Evolutionary conservation across 2,329 filamentous ascomycete genomes (phyloP), one percentile per base, ranked within the genome.

Genomic region (Fusarium robinianum): DNA sequence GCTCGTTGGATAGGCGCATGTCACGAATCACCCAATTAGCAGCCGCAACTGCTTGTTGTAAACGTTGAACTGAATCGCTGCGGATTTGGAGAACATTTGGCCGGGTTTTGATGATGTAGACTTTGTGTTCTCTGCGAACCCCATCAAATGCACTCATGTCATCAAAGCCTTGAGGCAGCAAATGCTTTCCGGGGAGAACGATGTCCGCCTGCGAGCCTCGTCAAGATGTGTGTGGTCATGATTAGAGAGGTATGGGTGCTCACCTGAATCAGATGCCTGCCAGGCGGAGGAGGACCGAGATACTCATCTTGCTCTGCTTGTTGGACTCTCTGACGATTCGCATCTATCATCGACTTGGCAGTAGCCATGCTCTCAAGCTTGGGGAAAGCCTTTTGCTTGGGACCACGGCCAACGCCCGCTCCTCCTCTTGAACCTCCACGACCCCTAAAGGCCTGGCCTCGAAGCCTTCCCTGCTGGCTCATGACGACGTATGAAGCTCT

Each of bases 1-100:
- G 49, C 10, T 64, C 55, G 5, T 57, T 60, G 2, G 54, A 59
- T 4, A 65, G 40, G 5, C 65, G 59, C 51, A 68, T 55, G n/a
- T 69, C 60, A 10, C 66, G 60, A 9, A 71, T 57, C 5, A 32
- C 42, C 60, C 57, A 61, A 41, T 68, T 68, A 6, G 68, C 41
- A 1, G 57, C 63, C 5, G 44, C 17, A 1, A 68, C 25, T 7
- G 61, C 67, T 17, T 62, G 29, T 15, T 58, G 60, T 5, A 71
- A 48, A 4, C 50, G 41, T 5, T 32, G n/a, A 14, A 61, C 53
- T 3, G 50, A 50, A 5, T 57, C 47, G 15, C 63, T 53, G 26
- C 37, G 44, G 16, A 70, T 48, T 5, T 61, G 53, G 8, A 70
- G 51, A 11, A 61, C 23, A 17, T 64, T 58, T 3, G 53, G 44